These are phyloP conservation scores for Rhizophagus sp. DNA, from an alignment of 192 early-diverging fungal species.

Conservation along the genomic window DNA sequence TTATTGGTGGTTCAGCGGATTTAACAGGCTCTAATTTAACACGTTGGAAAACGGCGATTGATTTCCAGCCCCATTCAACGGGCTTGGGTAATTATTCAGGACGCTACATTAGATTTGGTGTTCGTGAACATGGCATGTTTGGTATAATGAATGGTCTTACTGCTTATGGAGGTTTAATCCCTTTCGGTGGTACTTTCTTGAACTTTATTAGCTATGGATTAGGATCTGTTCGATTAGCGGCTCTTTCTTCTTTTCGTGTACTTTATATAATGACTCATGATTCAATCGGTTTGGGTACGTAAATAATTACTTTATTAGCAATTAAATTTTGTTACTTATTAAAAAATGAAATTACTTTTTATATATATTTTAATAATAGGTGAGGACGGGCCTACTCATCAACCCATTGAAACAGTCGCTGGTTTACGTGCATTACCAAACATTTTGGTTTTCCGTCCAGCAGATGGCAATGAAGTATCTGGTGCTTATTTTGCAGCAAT, in stretches of 20 bases:
- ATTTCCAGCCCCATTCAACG: slow-evolving; percentile 82
- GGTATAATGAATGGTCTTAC: slow-evolving; percentile 89
- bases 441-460: slow-evolving; percentile 83
- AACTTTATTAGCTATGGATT: slow-evolving; percentile 79
- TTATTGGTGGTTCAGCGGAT: slow-evolving; percentile 95
- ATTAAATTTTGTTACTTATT: neutral
- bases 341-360: neutral
- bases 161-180: slow-evolving; percentile 85
- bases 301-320: neutral
- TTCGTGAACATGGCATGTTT: slow-evolving; percentile 98
- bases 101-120: slow-evolving; percentile 92
- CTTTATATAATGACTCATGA: slow-evolving; percentile 99
- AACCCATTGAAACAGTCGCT: slow-evolving; percentile 95
- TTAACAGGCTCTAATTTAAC: slow-evolving; percentile 96
- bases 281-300: slow-evolving; percentile 74
- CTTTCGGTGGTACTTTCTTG: slow-evolving; percentile 89
- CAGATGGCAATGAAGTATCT: slow-evolving; percentile 93
- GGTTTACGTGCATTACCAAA: slow-evolving; percentile 89
- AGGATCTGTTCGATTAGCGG: slow-evolving; percentile 84
- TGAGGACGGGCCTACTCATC: slow-evolving; percentile 99
- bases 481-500: slow-evolving; percentile 87
- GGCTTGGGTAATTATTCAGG: slow-evolving; percentile 81
- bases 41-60: slow-evolving; percentile 91
- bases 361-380: slow-evolving; percentile 55
- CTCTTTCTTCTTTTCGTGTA: slow-evolving; percentile 86